These are phyloP conservation scores for Colletotrichum graminicola DNA, from an alignment of 2,329 filamentous ascomycete species.

Conservation along the genomic window DNA sequence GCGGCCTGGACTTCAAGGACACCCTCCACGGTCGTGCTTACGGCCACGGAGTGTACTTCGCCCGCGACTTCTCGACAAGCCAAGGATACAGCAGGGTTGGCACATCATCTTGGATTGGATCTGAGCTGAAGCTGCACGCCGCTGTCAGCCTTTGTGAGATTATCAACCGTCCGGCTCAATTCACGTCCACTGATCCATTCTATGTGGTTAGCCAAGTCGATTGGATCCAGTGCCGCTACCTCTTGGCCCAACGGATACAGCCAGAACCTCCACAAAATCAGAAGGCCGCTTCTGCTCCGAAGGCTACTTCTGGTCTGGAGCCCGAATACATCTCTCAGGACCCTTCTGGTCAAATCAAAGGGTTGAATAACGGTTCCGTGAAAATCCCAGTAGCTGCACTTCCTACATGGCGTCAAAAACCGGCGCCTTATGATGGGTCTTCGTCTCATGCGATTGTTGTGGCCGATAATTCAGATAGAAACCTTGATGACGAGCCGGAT, in stretches of 20 bases:
- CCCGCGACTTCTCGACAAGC: conserved; percentile 69
- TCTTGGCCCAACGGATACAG: conserved; percentile 66
- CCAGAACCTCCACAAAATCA: not conserved
- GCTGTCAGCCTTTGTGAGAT: conserved; percentile 87
- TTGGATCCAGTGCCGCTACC: conserved; percentile 91
- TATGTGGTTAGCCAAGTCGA: conserved; percentile 81
- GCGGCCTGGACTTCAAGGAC: conserved; percentile 80
- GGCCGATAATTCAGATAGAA: not conserved
- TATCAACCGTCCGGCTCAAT: conserved; percentile 77
- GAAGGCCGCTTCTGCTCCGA: not conserved
- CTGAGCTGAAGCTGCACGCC: conserved; percentile 67
- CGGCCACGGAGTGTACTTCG: conserved; percentile 88
- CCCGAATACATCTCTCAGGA: conserved; percentile 48
- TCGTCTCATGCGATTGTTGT: conserved; percentile 1
- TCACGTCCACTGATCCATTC: conserved; percentile 66
- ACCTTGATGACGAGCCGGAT: conserved; percentile 36
- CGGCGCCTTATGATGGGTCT: conserved; percentile 7
- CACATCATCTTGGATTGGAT: conserved; percentile 71
- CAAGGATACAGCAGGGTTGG: conserved; percentile 56
- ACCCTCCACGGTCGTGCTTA: conserved; percentile 74
- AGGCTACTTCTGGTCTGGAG: not conserved
- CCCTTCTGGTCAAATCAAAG: conserved; percentile 38
- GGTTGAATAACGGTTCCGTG: conserved; percentile 7
- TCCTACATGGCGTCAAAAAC: conserved; percentile 34
- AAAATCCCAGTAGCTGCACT: conserved; percentile 49